Evolutionary conservation across 352 stramenopile species (phyloP).

Genomic region (Phytophthora pluvialis): DNA sequence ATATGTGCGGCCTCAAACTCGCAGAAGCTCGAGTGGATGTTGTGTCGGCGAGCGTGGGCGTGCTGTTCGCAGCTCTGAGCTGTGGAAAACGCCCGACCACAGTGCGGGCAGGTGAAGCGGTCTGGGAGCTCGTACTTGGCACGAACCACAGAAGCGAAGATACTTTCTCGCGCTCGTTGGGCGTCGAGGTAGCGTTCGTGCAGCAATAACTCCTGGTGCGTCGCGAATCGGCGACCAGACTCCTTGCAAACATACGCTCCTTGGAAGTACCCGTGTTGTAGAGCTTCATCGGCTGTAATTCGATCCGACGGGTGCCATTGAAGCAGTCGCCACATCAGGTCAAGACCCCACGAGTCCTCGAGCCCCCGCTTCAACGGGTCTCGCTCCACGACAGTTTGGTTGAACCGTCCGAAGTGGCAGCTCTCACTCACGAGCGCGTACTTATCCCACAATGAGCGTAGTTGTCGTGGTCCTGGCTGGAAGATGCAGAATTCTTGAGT

Average conservation of each 20-base stretch:
- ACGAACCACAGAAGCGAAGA: conserved; percentile 63
- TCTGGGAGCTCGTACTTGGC: conserved; percentile 55
- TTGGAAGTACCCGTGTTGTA: conserved; percentile 89
- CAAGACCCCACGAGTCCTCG: conserved; percentile 76
- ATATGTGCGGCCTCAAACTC: conserved; percentile 49
- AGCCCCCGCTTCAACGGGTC: conserved; percentile 93
- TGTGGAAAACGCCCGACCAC: conserved; percentile 66
- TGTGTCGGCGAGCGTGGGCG: conserved; percentile 53
- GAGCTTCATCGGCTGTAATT: conserved; percentile 76
- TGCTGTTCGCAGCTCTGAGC: conserved; percentile 70
- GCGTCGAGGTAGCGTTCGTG: conserved; percentile 72
- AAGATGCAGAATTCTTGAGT: conserved; percentile 89
- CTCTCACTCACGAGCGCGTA: conserved; percentile 79
- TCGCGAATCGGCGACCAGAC: conserved; percentile 72
- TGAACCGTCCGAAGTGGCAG: conserved; percentile 92
- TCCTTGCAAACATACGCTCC: conserved; percentile 75
- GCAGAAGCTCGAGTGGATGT: conserved; percentile 56
- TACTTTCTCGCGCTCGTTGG: conserved; percentile 50
- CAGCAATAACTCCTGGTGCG: conserved; percentile 57
- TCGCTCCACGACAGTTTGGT: conserved; percentile 88
- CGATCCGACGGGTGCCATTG: conserved; percentile 92
- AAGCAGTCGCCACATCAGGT: conserved; percentile 95
- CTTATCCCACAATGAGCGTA: conserved; percentile 64
- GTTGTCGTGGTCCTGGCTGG: conserved; percentile 59
- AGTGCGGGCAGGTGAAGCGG: conserved; percentile 66